These are phyloP conservation scores for Solanum chiquidenum DNA, from an alignment of 257 asterid genomes.

Conservation along the genomic window DNA sequence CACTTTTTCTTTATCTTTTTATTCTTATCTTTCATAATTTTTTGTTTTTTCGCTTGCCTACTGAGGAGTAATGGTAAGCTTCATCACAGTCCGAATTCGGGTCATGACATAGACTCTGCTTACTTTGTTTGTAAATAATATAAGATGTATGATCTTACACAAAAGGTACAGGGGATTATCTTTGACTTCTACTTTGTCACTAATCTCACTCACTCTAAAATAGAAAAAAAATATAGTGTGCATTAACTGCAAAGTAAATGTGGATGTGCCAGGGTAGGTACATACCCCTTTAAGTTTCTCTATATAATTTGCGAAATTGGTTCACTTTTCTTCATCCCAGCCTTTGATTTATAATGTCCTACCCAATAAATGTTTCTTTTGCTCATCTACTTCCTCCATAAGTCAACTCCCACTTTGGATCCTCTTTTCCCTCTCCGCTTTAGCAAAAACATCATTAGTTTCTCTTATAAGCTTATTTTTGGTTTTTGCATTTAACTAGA, in stretches of 20 bases:
- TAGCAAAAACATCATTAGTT: no score
- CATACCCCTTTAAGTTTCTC: not conserved
- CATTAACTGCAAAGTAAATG: not conserved
- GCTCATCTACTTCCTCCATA: not conserved
- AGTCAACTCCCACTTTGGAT: not conserved
- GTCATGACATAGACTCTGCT: not conserved
- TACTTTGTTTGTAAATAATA: no score
- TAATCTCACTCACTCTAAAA: not conserved
- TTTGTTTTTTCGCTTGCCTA: not conserved
- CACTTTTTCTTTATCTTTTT: not conserved
- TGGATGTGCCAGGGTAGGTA: not conserved
- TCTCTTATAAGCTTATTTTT: no score
- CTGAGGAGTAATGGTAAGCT: not conserved
- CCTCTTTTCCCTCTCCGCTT: not conserved
- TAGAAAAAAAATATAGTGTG: not conserved
- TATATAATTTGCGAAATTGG: not conserved
- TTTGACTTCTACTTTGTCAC: not conserved
- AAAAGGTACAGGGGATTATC: no score
- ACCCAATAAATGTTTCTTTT: not conserved
- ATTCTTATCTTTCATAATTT: no score
- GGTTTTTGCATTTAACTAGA: no score
- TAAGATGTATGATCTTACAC: not conserved
- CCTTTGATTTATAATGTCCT: not conserved
- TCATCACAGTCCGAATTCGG: no score
- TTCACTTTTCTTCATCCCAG: not conserved